These are phyloP conservation scores for Thelonectria blattea DNA, from an alignment of 2,329 filamentous ascomycete species.

Conservation along the genomic window DNA sequence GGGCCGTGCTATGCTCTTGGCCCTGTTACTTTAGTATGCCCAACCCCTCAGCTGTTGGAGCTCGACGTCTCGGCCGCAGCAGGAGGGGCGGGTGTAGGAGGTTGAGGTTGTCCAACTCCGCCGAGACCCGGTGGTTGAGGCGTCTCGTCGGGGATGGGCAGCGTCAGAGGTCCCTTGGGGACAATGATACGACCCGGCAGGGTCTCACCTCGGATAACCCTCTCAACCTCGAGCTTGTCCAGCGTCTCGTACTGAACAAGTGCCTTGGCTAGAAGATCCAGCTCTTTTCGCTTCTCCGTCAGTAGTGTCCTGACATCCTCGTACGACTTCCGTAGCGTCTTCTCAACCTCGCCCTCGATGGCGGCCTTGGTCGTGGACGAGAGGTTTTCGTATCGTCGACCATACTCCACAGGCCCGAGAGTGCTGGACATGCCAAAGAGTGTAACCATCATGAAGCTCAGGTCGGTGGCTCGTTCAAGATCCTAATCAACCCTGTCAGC, in stretches of 20 bases:
- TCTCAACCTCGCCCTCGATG: slow-evolving; percentile 88
- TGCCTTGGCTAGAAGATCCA: slow-evolving; percentile 87
- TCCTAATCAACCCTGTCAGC: slow-evolving; percentile 62
- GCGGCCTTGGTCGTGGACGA: slow-evolving; percentile 85
- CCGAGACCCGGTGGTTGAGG: slow-evolving; percentile 45
- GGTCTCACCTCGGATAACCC: slow-evolving; percentile 86
- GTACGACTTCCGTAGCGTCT: slow-evolving; percentile 81
- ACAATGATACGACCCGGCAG: slow-evolving; percentile 68
- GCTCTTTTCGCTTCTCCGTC: slow-evolving; percentile 76
- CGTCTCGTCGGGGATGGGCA: slow-evolving; percentile 46
- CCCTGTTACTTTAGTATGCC: slow-evolving; percentile 7
- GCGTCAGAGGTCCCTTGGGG: slow-evolving; percentile 56
- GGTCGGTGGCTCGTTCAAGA: slow-evolving; percentile 78
- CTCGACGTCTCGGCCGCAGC: slow-evolving; percentile 39
- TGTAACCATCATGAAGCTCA: slow-evolving; percentile 89
- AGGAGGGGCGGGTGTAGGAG: slow-evolving; percentile 44
- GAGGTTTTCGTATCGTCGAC: slow-evolving; percentile 78
- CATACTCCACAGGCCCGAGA: slow-evolving; percentile 89
- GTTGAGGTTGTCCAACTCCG: slow-evolving; percentile 43
- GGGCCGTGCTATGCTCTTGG: slow-evolving; percentile 9
- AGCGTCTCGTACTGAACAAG: slow-evolving; percentile 95
- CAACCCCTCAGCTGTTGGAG: slow-evolving; percentile 31
- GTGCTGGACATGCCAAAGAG: slow-evolving; percentile 86
- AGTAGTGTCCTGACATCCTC: slow-evolving; percentile 75
- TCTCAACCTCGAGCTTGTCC: slow-evolving; percentile 86